These are phyloP conservation scores for Calonectria pauciramosa DNA, from an alignment of 2,329 filamentous ascomycete species.

Conservation along the genomic window DNA sequence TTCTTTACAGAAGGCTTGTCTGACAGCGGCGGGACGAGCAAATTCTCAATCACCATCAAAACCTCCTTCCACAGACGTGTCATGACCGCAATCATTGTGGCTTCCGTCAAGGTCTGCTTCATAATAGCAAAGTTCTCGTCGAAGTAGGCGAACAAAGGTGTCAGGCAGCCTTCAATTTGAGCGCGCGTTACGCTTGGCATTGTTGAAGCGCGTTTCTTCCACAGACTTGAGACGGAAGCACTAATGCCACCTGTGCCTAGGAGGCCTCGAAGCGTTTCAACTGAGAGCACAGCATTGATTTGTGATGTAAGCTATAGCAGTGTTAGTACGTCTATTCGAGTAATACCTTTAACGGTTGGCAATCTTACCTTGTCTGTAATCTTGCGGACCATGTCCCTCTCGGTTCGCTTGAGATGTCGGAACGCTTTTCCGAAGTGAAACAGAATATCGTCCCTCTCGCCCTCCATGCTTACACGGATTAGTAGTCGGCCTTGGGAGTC, in stretches of 20 bases:
- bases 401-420: conserved; percentile 92
- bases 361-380: conserved; percentile 91
- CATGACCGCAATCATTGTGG: conserved; percentile 99
- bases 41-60: conserved; percentile 87
- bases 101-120: conserved; percentile 94
- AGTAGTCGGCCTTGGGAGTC: conserved; percentile 94
- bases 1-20: conserved; percentile 93
- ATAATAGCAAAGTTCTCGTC: conserved; percentile 99
- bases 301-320: conserved; percentile 87
- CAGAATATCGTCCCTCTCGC: conserved; percentile 96
- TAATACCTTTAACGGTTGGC: neutral
- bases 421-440: conserved; percentile 99
- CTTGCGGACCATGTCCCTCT: conserved; percentile 97
- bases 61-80: conserved; percentile 98
- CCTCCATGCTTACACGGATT: conserved; percentile 97
- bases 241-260: conserved; percentile 78
- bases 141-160: conserved; percentile 92
- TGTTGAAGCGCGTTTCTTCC: conserved; percentile 71
- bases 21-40: conserved; percentile 93
- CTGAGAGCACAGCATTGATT: conserved; percentile 90
- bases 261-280: conserved; percentile 81
- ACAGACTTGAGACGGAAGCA: conserved; percentile 79
- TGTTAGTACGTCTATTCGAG: conserved; percentile 57
- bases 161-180: conserved; percentile 85
- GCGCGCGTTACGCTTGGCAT: conserved; percentile 73